Evolutionary conservation across 352 stramenopile species (phyloP).

Genomic region (Lagenidium sp.): DNA sequence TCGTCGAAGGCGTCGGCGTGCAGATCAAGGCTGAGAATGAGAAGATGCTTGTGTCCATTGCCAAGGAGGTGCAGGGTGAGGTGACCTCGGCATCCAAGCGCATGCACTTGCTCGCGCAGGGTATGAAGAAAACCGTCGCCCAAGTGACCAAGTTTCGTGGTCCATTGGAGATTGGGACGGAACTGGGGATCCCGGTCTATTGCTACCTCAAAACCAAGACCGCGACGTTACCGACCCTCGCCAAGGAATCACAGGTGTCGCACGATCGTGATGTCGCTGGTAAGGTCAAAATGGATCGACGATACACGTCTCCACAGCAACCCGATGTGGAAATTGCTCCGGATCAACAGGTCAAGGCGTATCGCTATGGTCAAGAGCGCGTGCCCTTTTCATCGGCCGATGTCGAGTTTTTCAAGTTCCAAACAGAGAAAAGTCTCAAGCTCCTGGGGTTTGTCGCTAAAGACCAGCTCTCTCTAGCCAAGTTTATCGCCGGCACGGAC

Average conservation of each 20-base stretch:
- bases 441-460: slow-evolving; percentile 63
- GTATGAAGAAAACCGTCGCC: slow-evolving; percentile 64
- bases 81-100: slow-evolving; percentile 59
- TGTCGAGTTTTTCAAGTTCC: slow-evolving; percentile 75
- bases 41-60: slow-evolving; percentile 81
- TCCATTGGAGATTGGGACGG: slow-evolving; percentile 48
- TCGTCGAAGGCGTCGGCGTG: slow-evolving; percentile 7
- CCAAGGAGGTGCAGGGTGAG: slow-evolving; percentile 52
- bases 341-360: slow-evolving; percentile 70
- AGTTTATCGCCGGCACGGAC: slow-evolving; percentile 56
- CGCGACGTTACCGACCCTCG: slow-evolving; percentile 53
- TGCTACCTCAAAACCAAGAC: slow-evolving; percentile 77
- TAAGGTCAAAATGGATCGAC: slow-evolving; percentile 66
- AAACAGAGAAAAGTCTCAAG: slow-evolving; percentile 71
- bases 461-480: slow-evolving; percentile 30
- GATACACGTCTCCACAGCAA: slow-evolving; percentile 55
- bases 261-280: slow-evolving; percentile 45
- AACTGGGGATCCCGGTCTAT: slow-evolving; percentile 62
- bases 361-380: slow-evolving; percentile 68
- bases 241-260: slow-evolving; percentile 62
- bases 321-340: slow-evolving; percentile 63
- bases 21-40: slow-evolving; percentile 60
- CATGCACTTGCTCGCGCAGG: slow-evolving; percentile 65
- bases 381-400: slow-evolving; percentile 77
- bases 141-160: slow-evolving; percentile 77